phyloP scores from a whole-genome alignment of 352 stramenopile species.

The Peronospora farinosa region DNA sequence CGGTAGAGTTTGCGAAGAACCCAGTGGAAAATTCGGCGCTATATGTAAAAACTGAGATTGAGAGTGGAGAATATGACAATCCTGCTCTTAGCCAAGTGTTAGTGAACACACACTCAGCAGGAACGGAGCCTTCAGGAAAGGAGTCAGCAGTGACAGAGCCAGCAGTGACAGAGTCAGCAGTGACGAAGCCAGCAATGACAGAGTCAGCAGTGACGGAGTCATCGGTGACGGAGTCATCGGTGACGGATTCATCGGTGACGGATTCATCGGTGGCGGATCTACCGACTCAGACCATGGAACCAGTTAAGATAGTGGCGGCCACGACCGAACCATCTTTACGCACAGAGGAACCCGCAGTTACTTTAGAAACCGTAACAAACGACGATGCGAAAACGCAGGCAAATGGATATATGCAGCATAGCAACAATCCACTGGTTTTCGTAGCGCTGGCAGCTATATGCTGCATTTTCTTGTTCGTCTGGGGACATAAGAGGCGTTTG shows the following conservation, averaged over 20 bases:
- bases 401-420: constrained; percentile 31
- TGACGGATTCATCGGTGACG: not conserved
- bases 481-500: constrained; percentile 42
- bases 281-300: constrained; percentile 4
- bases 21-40: constrained; percentile 4
- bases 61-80: constrained; percentile 4
- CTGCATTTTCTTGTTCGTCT: constrained; percentile 52
- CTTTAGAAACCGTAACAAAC: constrained; percentile 19
- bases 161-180: not conserved
- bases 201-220: not conserved
- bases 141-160: not conserved
- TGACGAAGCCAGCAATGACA: not conserved
- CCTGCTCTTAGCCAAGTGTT: not conserved
- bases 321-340: constrained; percentile 36
- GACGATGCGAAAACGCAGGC: constrained; percentile 3
- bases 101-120: not conserved
- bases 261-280: not conserved
- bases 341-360: constrained; percentile 19
- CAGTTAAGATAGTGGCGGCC: constrained; percentile 3
- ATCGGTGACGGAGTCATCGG: not conserved
- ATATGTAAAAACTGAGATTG: constrained; percentile 6
- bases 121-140: not conserved
- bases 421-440: constrained; percentile 38
- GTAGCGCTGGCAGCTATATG: constrained; percentile 39
- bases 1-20: not conserved